Evolutionary conservation across 768 basidiomycete genomes (phyloP).

Genomic region (Ephemerocybe angulata): DNA sequence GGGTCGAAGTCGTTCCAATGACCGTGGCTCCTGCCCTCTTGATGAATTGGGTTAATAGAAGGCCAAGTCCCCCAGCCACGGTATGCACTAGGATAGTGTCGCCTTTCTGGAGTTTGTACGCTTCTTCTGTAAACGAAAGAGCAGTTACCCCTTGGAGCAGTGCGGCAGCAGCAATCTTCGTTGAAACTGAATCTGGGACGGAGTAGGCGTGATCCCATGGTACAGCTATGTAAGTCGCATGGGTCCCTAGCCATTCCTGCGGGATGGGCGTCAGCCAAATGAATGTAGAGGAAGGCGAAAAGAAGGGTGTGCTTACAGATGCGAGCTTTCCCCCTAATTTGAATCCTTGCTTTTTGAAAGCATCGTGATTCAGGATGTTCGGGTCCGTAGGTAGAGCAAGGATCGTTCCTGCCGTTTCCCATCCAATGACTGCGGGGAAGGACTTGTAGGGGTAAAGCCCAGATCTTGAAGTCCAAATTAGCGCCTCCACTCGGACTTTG

Average conservation of each 20-base stretch:
- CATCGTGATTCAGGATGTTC: constrained; percentile 52
- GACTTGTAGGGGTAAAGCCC: constrained; percentile 59
- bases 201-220: constrained; percentile 60
- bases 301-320: too few species aligned
- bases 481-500: too few species aligned
- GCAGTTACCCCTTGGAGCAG: constrained; percentile 78
- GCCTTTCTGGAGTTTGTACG: constrained; percentile 76
- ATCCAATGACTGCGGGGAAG: constrained; percentile 69
- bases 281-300: too few species aligned
- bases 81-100: constrained; percentile 87
- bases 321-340: constrained; percentile 70
- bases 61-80: constrained; percentile 84
- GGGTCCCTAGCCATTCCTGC: constrained; percentile 49
- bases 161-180: constrained; percentile 61
- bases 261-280: neutral
- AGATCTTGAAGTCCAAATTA: constrained; percentile 31
- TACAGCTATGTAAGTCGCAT: constrained; percentile 69
- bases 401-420: constrained; percentile 76
- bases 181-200: constrained; percentile 61
- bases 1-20: constrained; percentile 88
- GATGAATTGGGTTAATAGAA: constrained; percentile 64
- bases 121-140: constrained; percentile 74
- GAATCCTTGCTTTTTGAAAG: constrained; percentile 62
- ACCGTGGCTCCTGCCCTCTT: constrained; percentile 78
- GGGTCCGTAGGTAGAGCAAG: constrained; percentile 69